Evolutionary conservation across 73 alveolate genomes (phyloP), one percentile per base, ranked within the genome.

Genomic region (Tetrahymena malaccensis): DNA sequence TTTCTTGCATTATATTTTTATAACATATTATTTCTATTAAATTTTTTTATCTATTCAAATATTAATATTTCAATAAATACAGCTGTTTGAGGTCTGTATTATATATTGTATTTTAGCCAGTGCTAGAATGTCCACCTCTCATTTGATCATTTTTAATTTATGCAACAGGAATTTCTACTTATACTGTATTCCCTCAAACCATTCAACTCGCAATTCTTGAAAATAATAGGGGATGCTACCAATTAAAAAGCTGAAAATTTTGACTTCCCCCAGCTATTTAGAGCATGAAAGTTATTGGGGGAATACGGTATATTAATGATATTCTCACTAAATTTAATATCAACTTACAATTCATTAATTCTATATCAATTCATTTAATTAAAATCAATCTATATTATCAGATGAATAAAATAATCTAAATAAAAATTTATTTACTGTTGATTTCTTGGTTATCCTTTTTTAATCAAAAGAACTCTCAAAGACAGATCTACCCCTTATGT

Each of bases 401-500:
- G n/a, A n/a, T n/a, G n/a, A n/a, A n/a, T n/a, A n/a, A 19, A 56
- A 9, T 15, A 56, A 9, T 56, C 19, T 56, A n/a, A 56, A 56
- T 6, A 9, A 15, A 11, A 56, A 19, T 9, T 56, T 56, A 56
- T 56, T 56, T 56, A 56, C 85, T 56, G 34, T 56, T 56, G 7
- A 56, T 19, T 56, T 33, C 85, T 15, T 56, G 25, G 19, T 56
- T 56, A 15, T 94, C 96, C 25, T 85, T 27, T 94, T 85, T 34
- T 94, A 95, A 85, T 94, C 96, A 44, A 94, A 94, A 27, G 96
- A 94, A 94, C 96, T 94, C 35, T 94, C 96, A 55, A 94, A 17
- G 96, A 94, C 13, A 94, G 93, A 43, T 94, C 96, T 11, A 95
- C 85, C 31, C 96, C 96, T 43, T 94, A 95, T 4, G 95, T 94